phyloP scores from a whole-genome alignment of 2,329 filamentous ascomycete species.

The Pyrenochaeta sp. region DNA sequence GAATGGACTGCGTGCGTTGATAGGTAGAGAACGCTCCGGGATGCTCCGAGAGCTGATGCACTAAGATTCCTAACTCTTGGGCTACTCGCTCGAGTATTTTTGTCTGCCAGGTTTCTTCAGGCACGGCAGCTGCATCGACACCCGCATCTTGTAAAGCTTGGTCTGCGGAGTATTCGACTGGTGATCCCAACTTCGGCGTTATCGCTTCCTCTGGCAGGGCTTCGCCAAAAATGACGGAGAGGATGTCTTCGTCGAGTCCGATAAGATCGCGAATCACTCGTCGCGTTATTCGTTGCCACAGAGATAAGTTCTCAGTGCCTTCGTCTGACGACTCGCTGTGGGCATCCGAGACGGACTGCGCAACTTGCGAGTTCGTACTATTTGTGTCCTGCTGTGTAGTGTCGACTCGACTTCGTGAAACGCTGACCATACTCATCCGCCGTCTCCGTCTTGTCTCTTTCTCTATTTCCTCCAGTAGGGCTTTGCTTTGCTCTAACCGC shows the following conservation, averaged over 20 bases:
- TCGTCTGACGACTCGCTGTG: conserved; percentile 51
- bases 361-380: conserved; percentile 16
- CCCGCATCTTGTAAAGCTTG: conserved; percentile 30
- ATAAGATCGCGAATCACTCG: conserved; percentile 89
- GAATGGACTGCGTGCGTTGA: conserved; percentile 62
- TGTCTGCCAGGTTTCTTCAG: conserved; percentile 70
- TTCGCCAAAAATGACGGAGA: conserved; percentile 90
- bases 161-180: conserved; percentile 27
- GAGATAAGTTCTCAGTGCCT: conserved; percentile 67
- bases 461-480: conserved; percentile 87
- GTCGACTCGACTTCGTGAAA: conserved; percentile 44
- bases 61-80: conserved; percentile 82
- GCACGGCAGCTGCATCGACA: conserved; percentile 39
- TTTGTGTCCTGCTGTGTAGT: conserved; percentile 22
- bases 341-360: conserved; percentile 34
- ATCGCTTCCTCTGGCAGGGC: conserved; percentile 63
- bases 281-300: conserved; percentile 83
- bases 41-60: conserved; percentile 84
- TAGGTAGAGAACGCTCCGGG: conserved; percentile 91
- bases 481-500: conserved; percentile 88
- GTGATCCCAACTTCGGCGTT: conserved; percentile 28
- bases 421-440: conserved; percentile 67
- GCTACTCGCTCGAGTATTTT: conserved; percentile 85
- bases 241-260: conserved; percentile 84
- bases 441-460: conserved; percentile 77